phyloP scores from a whole-genome alignment of 2,329 filamentous ascomycete species.

The Stenocarpella maydis region DNA sequence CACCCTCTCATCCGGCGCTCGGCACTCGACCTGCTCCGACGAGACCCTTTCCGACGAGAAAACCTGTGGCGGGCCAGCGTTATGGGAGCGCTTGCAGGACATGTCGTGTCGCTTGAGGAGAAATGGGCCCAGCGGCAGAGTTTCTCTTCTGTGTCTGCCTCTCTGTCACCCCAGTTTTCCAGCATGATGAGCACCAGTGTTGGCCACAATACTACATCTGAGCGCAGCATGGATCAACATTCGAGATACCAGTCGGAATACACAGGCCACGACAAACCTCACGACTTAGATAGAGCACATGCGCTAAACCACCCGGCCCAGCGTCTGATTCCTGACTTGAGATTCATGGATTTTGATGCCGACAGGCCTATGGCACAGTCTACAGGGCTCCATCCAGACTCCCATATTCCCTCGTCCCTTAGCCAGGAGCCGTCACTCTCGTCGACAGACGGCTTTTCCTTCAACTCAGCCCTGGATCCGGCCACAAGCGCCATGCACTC shows the following conservation, averaged over 20 bases:
- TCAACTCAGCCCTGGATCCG: constrained; percentile 22
- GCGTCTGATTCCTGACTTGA: neutral
- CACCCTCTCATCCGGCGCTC: constrained; percentile 50
- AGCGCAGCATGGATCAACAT: neutral
- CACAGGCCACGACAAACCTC: neutral
- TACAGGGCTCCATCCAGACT: constrained; percentile 19
- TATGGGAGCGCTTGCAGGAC: constrained; percentile 43
- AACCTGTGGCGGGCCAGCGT: constrained; percentile 49
- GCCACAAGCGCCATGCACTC: constrained; percentile 22
- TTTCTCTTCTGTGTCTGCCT: constrained; percentile 1
- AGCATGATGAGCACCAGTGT: neutral
- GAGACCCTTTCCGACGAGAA: constrained; percentile 43
- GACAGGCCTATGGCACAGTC: constrained; percentile 3
- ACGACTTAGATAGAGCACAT: neutral
- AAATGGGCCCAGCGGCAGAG: constrained; percentile 31
- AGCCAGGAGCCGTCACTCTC: constrained; percentile 25
- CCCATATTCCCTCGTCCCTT: constrained; percentile 6
- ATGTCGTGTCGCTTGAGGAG: constrained; percentile 50
- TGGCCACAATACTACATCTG: neutral
- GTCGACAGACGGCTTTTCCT: constrained; percentile 22
- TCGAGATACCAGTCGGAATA: neutral
- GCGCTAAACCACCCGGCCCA: neutral
- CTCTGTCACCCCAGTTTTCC: constrained; percentile 1
- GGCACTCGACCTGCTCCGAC: constrained; percentile 46
- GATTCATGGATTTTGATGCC: constrained; percentile 17